Evolutionary conservation across 352 stramenopile species (phyloP).

Genomic region (Detonula confervacea): DNA sequence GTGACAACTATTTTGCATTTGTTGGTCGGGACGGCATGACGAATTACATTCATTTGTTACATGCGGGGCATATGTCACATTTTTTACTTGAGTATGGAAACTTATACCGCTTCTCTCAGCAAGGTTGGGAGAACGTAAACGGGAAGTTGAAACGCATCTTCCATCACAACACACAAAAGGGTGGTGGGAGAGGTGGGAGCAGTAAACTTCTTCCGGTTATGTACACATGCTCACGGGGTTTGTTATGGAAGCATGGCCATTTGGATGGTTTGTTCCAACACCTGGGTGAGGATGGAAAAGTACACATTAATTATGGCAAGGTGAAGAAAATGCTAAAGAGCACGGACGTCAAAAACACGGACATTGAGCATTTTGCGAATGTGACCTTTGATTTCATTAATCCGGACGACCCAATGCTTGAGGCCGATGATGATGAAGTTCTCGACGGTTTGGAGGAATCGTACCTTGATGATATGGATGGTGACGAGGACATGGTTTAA

Average conservation of each 20-base stretch:
- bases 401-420: not conserved
- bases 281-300: not conserved
- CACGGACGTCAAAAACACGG: not conserved
- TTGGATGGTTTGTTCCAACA: not conserved
- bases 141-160: slow-evolving; percentile 6
- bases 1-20: not conserved
- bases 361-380: not conserved
- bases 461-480: not conserved
- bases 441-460: not conserved
- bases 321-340: not conserved
- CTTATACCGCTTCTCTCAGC: slow-evolving; percentile 13
- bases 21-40: slow-evolving; percentile 16
- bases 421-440: not conserved
- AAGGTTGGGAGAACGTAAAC: slow-evolving; percentile 28
- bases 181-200: not conserved
- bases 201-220: slow-evolving; percentile 16
- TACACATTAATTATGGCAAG: not conserved
- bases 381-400: not conserved
- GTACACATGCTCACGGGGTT: not conserved
- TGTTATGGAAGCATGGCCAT: slow-evolving; percentile 7
- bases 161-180: slow-evolving; percentile 23
- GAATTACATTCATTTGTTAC: slow-evolving; percentile 25
- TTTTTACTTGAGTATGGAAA: slow-evolving; percentile 9
- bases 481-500: not conserved
- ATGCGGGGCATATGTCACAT: slow-evolving; percentile 2